Evolutionary conservation across 1,284 basidiomycete species (phyloP).

Genomic region (Heterobasidion occidentale): DNA sequence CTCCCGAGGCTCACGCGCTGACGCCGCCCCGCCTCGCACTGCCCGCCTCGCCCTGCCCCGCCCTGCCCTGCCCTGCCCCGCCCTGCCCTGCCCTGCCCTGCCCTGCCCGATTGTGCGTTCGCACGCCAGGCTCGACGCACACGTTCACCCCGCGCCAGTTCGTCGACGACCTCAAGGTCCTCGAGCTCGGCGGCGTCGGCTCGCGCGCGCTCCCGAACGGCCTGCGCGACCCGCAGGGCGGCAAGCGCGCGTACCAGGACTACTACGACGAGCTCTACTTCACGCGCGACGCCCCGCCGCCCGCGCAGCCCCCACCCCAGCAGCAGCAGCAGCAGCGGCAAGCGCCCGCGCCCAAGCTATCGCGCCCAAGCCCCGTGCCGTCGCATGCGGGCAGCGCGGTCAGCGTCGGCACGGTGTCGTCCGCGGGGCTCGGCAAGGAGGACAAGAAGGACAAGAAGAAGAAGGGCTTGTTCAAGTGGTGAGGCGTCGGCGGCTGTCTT

Average conservation of each 20-base stretch:
- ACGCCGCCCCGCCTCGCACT: too few species aligned
- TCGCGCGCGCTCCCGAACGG: constrained; percentile 72
- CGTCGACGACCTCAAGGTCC: constrained; percentile 78
- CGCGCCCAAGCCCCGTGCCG: constrained; percentile 24
- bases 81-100: too few species aligned
- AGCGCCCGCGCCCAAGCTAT: constrained; percentile 13
- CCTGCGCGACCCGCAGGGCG: constrained; percentile 42
- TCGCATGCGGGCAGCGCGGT: constrained; percentile 46
- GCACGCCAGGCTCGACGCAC: constrained; percentile 80
- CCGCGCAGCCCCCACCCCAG: constrained; percentile 19
- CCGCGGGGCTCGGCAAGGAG: constrained; percentile 9
- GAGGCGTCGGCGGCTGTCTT: background rate
- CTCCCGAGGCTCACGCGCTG: too few species aligned
- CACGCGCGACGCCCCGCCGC: constrained; percentile 51
- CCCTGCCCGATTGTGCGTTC: too few species aligned
- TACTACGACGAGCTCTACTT: constrained; percentile 76
- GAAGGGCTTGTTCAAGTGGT: constrained; percentile 61
- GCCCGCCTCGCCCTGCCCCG: too few species aligned
- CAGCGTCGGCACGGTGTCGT: constrained; percentile 37
- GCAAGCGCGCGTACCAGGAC: constrained; percentile 51
- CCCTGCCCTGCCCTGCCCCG: too few species aligned
- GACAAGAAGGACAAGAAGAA: constrained; percentile 49
- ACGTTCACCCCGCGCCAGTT: constrained; percentile 79
- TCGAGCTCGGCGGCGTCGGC: constrained; percentile 74
- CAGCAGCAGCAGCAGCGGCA: constrained; percentile 15